phyloP scores from a whole-genome alignment of 305 asterid species.

The Plantago lanceolata region DNA sequence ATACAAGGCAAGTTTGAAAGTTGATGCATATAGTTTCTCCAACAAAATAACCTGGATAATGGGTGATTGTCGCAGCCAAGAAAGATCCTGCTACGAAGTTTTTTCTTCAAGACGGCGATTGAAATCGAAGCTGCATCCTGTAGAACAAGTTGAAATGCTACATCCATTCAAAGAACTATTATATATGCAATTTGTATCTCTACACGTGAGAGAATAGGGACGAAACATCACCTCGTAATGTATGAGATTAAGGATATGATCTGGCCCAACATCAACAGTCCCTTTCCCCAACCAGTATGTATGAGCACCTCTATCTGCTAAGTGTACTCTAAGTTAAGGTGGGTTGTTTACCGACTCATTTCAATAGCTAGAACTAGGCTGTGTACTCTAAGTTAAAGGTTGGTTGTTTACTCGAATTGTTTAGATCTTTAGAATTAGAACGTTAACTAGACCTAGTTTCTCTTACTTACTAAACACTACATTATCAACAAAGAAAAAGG shows the following conservation, averaged over 20 bases:
- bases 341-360: slow-evolving; percentile 9
- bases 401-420: too few species aligned
- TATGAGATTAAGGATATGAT: slow-evolving; percentile 87
- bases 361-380: slow-evolving; percentile 9
- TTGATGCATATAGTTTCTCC: not conserved
- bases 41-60: slow-evolving; percentile 56
- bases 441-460: slow-evolving; percentile 2
- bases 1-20: slow-evolving; percentile 1
- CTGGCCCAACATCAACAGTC: slow-evolving; percentile 63
- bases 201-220: not conserved
- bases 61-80: slow-evolving; percentile 92
- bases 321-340: slow-evolving; percentile 61
- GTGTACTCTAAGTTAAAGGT: too few species aligned
- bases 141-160: slow-evolving; percentile 8
- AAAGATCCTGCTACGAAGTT: slow-evolving; percentile 49
- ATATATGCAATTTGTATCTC: not conserved
- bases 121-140: slow-evolving; percentile 92
- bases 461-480: not conserved
- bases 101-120: slow-evolving; percentile 60
- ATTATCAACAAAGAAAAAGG: slow-evolving; percentile 36
- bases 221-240: slow-evolving; percentile 69
- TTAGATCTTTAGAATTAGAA: too few species aligned
- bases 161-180: slow-evolving; percentile 3
- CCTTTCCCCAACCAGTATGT: slow-evolving; percentile 81
- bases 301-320: slow-evolving; percentile 91